These are phyloP conservation scores for Parmelia sp. DNA, from an alignment of 495 filamentous ascomycete genomes.

Conservation along the genomic window DNA sequence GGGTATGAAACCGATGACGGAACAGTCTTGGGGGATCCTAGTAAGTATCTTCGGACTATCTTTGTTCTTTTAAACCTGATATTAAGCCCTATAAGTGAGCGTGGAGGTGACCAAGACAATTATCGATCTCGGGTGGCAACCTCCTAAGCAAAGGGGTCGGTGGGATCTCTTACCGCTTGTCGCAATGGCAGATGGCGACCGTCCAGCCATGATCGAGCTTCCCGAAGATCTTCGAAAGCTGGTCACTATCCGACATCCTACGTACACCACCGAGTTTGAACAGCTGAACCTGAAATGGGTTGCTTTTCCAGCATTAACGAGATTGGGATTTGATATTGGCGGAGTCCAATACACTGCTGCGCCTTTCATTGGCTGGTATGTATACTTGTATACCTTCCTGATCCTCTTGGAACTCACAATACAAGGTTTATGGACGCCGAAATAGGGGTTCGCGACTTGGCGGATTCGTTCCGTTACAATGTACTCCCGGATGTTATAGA, in stretches of 20 bases:
- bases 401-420: neutral
- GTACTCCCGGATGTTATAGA: constrained; percentile 21
- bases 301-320: constrained; percentile 25
- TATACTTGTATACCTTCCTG: neutral
- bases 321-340: constrained; percentile 31
- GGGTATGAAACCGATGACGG: constrained; percentile 25
- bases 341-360: constrained; percentile 31
- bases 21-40: constrained; percentile 29
- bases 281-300: constrained; percentile 29
- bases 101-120: constrained; percentile 25
- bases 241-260: constrained; percentile 27
- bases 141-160: constrained; percentile 22
- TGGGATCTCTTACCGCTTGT: constrained; percentile 33
- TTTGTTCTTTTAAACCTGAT: too few relatives aligned
- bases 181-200: constrained; percentile 29
- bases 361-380: constrained; percentile 32
- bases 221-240: constrained; percentile 17
- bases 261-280: constrained; percentile 22
- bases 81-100: too few relatives aligned
- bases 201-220: constrained; percentile 25
- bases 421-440: constrained; percentile 30
- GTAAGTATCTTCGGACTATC: too few relatives aligned
- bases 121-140: constrained; percentile 28
- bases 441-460: constrained; percentile 27
- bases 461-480: constrained; percentile 28